phyloP scores from a whole-genome alignment of 1,284 basidiomycete genomes.

The Tremellales sp. region DNA sequence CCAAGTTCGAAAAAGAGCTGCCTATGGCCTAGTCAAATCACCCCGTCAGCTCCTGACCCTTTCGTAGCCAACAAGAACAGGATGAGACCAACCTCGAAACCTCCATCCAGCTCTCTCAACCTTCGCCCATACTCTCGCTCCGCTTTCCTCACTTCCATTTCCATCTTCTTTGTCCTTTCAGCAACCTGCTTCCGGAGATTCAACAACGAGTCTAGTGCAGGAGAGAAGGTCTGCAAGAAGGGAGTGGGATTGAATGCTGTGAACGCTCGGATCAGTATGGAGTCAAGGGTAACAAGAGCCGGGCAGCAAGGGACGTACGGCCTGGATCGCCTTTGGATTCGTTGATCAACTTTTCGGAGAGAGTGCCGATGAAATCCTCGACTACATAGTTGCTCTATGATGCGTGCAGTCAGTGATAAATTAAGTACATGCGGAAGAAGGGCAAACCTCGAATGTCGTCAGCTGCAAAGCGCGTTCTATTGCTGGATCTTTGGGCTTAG shows the following conservation, averaged over 20 bases:
- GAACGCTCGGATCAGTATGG: background rate
- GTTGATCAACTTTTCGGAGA: constrained; percentile 80
- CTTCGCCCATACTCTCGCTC: constrained; percentile 93
- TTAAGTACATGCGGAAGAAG: constrained; percentile 6
- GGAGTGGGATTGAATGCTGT: constrained; percentile 90
- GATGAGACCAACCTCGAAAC: constrained; percentile 66
- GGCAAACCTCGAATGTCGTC: constrained; percentile 61
- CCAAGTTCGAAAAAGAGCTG: constrained; percentile 76
- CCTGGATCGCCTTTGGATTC: constrained; percentile 76
- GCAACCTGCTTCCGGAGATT: constrained; percentile 82
- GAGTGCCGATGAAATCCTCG: constrained; percentile 78
- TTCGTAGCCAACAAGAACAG: background rate
- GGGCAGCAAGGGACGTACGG: constrained; percentile 51
- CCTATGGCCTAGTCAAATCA: constrained; percentile 64
- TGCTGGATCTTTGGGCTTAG: constrained; percentile 51
- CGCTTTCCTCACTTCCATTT: constrained; percentile 82
- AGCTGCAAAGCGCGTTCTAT: constrained; percentile 63
- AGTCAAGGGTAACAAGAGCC: constrained; percentile 19
- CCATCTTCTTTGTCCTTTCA: constrained; percentile 80
- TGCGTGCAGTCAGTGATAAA: background rate
- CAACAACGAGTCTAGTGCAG: constrained; percentile 80
- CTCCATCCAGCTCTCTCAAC: constrained; percentile 83
- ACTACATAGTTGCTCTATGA: constrained; percentile 81
- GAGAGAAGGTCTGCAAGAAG: constrained; percentile 87
- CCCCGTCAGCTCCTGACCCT: background rate